Evolutionary conservation across 73 alveolate genomes (phyloP).

Genomic region (Paramecium octaurelia): DNA sequence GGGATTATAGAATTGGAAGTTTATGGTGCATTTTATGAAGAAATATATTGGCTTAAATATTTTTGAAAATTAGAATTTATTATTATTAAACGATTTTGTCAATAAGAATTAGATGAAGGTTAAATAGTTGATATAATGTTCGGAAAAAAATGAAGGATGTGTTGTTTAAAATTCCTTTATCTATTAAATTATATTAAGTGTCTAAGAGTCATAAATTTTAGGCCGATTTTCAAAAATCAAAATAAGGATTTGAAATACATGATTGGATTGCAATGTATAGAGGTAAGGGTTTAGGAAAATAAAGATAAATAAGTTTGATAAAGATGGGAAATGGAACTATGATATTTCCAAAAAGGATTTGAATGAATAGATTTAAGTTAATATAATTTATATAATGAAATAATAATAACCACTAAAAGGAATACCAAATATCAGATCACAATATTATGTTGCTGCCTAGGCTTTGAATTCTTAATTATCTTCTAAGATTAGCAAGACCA

Average conservation of each 20-base stretch:
- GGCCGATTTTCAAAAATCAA: neutral
- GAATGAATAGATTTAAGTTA: neutral
- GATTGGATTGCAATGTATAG: neutral
- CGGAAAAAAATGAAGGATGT: no score
- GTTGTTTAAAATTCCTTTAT: no score
- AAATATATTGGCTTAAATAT: no score
- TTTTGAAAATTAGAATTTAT: no score
- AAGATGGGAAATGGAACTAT: neutral
- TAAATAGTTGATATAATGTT: no score
- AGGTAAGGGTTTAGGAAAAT: neutral
- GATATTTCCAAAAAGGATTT: neutral
- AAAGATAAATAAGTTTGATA: neutral
- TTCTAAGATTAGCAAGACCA: neutral
- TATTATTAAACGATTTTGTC: no score
- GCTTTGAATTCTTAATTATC: neutral
- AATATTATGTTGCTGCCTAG: slow-evolving; percentile 7
- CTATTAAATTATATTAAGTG: no score
- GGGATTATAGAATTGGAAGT: no score
- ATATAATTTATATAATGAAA: neutral
- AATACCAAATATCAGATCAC: slow-evolving; percentile 14
- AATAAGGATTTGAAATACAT: neutral
- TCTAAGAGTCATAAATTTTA: no score
- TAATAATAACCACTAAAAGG: neutral
- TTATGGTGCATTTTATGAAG: no score
- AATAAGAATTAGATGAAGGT: no score